Percentiles rank a stretch among this genome's conserved stretches.
phyloP scores from a whole-genome alignment of 352 stramenopile species.

The Albugo laibachii region DNA sequence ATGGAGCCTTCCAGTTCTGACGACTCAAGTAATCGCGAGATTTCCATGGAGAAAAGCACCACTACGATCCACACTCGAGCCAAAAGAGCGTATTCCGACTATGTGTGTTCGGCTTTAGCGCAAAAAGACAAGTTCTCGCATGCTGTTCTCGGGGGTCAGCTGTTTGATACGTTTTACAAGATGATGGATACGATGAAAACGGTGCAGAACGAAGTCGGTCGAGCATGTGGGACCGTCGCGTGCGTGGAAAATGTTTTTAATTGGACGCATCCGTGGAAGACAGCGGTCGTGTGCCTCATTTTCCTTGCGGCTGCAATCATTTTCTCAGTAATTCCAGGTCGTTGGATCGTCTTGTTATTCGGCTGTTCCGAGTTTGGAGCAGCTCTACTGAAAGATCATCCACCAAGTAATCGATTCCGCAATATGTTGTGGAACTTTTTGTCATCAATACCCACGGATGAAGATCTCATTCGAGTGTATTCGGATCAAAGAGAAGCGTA shows the following conservation, averaged over 20 bases:
- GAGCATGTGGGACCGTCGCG: slow-evolving; percentile 39
- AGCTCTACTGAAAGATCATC: slow-evolving; percentile 52
- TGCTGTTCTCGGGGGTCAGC: slow-evolving; percentile 34
- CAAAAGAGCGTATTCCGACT: slow-evolving; percentile 42
- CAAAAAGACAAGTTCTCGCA: slow-evolving; percentile 35
- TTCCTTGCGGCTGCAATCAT: slow-evolving; percentile 27
- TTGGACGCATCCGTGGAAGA: slow-evolving; percentile 79
- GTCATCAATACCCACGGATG: slow-evolving; percentile 55
- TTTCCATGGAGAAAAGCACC: not conserved
- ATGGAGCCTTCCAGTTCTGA: too few species aligned
- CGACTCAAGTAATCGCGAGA: too few species aligned
- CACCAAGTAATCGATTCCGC: slow-evolving; percentile 51
- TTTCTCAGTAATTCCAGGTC: slow-evolving; percentile 39
- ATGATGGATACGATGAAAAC: slow-evolving; percentile 63
- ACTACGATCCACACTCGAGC: slow-evolving; percentile 13
- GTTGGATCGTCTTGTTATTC: slow-evolving; percentile 56
- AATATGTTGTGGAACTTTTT: slow-evolving; percentile 71
- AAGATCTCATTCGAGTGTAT: slow-evolving; percentile 64
- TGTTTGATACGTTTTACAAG: slow-evolving; percentile 69
- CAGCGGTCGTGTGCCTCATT: slow-evolving; percentile 28
- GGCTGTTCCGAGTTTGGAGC: slow-evolving; percentile 59
- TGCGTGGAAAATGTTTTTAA: slow-evolving; percentile 71
- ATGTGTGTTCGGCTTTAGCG: slow-evolving; percentile 40
- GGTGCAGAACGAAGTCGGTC: slow-evolving; percentile 55
- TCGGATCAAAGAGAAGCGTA: slow-evolving; percentile 40